Conservation (phyloP, 225 moss, liverwort and hornwort genomes). For the Ulota crispa region DNA sequence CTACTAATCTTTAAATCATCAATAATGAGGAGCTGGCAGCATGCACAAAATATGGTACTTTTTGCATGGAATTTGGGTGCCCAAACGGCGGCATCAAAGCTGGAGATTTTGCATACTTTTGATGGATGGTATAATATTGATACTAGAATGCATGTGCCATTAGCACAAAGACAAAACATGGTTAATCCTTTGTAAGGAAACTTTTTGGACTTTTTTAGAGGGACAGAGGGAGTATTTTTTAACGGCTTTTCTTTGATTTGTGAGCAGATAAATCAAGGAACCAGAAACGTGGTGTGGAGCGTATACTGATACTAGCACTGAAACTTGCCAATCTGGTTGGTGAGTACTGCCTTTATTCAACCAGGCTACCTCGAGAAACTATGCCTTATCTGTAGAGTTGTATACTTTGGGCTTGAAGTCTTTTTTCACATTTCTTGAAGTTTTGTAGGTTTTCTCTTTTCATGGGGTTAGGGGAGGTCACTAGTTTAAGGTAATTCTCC, state of each 20-base stretch:
- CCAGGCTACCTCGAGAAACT: neutral
- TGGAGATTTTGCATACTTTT: no score
- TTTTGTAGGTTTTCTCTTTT: neutral
- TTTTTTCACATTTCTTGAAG: neutral
- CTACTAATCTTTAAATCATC: no score
- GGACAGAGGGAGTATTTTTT: neutral
- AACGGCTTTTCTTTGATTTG: constrained; percentile 4
- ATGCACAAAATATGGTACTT: no score
- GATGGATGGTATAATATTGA: no score
- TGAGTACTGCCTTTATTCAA: constrained; percentile 38
- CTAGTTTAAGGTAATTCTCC: neutral
- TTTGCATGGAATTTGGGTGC: no score
- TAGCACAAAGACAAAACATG: no score
- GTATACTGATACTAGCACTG: constrained; percentile 72
- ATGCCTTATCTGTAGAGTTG: neutral
- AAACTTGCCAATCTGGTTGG: constrained; percentile 81
- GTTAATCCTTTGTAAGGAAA: no score
- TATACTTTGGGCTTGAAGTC: neutral
- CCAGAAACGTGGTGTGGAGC: constrained; percentile 67
- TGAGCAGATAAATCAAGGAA: constrained; percentile 43
- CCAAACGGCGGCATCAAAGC: no score
- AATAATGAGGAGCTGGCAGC: no score
- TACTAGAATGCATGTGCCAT: no score
- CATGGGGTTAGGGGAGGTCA: neutral
- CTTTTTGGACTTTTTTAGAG: no score